phyloP scores from a whole-genome alignment of 192 early-diverging fungal genomes.

The Gigaspora rosea region DNA sequence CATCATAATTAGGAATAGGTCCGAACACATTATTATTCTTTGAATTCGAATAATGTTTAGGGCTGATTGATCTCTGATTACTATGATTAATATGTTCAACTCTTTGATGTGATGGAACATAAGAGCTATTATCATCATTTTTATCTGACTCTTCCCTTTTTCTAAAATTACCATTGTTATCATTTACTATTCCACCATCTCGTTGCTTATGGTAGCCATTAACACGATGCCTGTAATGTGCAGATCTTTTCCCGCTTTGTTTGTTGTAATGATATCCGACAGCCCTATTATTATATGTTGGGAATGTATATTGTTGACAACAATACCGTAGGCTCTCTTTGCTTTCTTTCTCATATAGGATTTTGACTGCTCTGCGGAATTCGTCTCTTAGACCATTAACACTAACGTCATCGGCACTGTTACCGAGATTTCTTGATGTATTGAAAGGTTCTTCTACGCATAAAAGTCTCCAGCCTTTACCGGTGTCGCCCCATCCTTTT shows the following conservation, averaged over 20 bases:
- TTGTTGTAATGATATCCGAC: background rate
- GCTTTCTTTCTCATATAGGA: slow-evolving; percentile 50
- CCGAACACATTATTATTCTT: too few species aligned
- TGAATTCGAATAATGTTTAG: too few species aligned
- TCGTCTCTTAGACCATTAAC: slow-evolving; percentile 82
- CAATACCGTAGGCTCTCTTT: slow-evolving; percentile 39
- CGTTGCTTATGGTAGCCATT: too few species aligned
- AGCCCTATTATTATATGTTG: slow-evolving; percentile 31
- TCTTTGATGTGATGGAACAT: too few species aligned
- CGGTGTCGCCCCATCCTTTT: slow-evolving; percentile 89
- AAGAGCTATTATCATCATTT: too few species aligned
- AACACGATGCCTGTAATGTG: background rate
- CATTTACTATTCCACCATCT: too few species aligned
- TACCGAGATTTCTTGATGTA: slow-evolving; percentile 84
- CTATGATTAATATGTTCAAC: too few species aligned
- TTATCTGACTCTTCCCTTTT: too few species aligned
- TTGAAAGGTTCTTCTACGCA: slow-evolving; percentile 96
- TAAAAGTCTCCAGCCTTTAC: slow-evolving; percentile 65
- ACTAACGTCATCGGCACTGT: slow-evolving; percentile 79
- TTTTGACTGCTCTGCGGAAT: slow-evolving; percentile 70
- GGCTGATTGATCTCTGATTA: too few species aligned
- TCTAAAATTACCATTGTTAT: too few species aligned
- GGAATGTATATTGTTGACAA: slow-evolving; percentile 58
- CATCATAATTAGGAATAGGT: too few species aligned
- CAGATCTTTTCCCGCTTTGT: background rate